Base-by-base conservation (phyloP, 2,329 filamentous ascomycete genomes). In the Aspergillus bombycis region DNA sequence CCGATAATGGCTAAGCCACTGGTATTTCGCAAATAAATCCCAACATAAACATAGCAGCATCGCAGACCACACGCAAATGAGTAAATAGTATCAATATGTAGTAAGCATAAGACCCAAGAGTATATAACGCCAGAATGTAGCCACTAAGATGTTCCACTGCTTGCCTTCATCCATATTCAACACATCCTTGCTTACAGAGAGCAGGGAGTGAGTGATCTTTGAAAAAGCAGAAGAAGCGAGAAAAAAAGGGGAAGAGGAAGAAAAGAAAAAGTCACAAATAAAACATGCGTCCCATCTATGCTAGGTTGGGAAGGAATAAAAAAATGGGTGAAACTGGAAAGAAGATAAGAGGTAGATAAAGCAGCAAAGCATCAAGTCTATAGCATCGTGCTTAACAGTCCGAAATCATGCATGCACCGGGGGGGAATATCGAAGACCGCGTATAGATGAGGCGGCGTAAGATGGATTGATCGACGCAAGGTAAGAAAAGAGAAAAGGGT, bases 61-160 rank as follows among this genome's bases (percentile, higher is more conserved):
- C n/a, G 48, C 28, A 32, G 28, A 32, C 19, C 26, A 52, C 26
- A 32, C 16, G 19, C 14, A 52, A 55, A 23, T 38, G 32, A 19
- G 36, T 36, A 55, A 26, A 55, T 55, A 55, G 21, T 55, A 55
- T 38, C 52, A 28, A 26, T 55, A 38, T 21, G 32, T 38, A 14
- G 52, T 14, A 55, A 55, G 32, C 32, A 55, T 38, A 55, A 55
- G 28, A 46, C 61, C 61, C 61, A 57, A 58, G 63, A 63, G 62
- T 66, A 66, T 66, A 64, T 64, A 66, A 66, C 64, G 64, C 64
- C 64, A 58, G 45, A 64, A 63, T 62, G 59, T 55, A 55, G 32
- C 30, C 52, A 58, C 59, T 57, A 53, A 41, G 48, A 53, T 55
- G 45, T 46, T 53, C 52, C 52, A 21, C 30, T 43, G 32, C 38